Base-by-base conservation (phyloP, 306 rosid genomes). In the Vicia sativa region DNA sequence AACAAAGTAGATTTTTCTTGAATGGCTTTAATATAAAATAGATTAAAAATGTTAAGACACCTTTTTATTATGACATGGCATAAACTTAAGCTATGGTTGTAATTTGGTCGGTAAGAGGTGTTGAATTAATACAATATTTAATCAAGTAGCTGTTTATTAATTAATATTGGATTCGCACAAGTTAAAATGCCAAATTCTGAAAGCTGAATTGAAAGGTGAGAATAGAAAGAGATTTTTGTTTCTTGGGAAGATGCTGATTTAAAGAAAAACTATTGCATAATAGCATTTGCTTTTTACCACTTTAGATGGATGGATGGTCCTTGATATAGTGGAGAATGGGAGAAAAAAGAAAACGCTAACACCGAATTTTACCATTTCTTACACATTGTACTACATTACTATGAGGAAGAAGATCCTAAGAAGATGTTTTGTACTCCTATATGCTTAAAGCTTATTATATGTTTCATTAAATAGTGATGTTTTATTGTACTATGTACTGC, bases 81-180 rank as follows among this genome's bases (percentile, higher is more conserved):
- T 45, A 66, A 73, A 57, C 60, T 49, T 8, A 16, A 66, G 62
- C 56, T 50, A 18, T 50, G 16, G 25, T 9, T 43, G 38, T 55
- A 50, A 77, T 70, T 55, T 70, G 72, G 43, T 66, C 56, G 39
- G 58, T 25, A 67, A 72, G 41, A 41, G 21, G 71, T 1, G 61
- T 19, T 19, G 57, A 15, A 73, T 58, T 68, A 45, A 72, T 62
- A 76, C 53, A 60, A 72, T 60, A 15, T 37, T 16, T 18, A 6
- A 61, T 9, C 70, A 77, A 72, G 75, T 65, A 66, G 71, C 59
- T 1, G 39, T 45, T 43, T 39, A 58, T 57, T 53, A 53, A 52
- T 57, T 53, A 45, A 52, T 44, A 46, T 61, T 66, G 62, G 72
- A 81, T 78, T 77, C 82, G 80, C 78, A 74, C 76, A 57, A 55